Evolutionary conservation across 2,329 filamentous ascomycete genomes (phyloP).

Genomic region (Bipolaris oryzae): DNA sequence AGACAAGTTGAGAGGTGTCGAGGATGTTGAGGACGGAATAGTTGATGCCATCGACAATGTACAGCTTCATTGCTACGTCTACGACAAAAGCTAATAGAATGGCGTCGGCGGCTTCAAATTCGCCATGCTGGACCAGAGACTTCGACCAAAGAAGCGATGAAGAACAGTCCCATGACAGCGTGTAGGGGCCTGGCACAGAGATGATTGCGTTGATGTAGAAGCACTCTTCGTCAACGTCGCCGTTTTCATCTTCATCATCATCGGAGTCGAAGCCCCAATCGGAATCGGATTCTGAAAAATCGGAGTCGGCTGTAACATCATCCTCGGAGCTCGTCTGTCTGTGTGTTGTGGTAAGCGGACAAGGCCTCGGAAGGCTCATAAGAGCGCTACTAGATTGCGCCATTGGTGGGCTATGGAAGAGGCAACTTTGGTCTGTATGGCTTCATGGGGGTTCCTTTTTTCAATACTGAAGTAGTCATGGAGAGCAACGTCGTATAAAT

Average conservation of each 20-base stretch:
- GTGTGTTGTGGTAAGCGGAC: background rate
- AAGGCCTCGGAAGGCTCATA: background rate
- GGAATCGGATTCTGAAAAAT: background rate
- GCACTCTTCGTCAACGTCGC: background rate
- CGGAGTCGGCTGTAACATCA: background rate
- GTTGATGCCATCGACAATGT: background rate
- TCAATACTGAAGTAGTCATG: background rate
- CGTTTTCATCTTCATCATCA: background rate
- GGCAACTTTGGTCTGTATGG: background rate
- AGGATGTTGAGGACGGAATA: background rate
- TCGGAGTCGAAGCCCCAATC: background rate
- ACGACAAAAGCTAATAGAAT: slow-evolving; percentile 5
- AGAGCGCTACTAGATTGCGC: no score
- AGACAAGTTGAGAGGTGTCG: background rate
- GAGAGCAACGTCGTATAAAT: no score
- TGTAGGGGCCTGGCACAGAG: background rate
- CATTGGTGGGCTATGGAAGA: background rate
- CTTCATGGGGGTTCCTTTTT: background rate
- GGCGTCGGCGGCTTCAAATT: background rate
- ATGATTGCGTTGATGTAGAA: background rate
- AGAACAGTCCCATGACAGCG: background rate
- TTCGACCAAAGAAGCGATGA: background rate
- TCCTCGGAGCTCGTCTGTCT: background rate
- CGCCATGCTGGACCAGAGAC: background rate
- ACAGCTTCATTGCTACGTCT: slow-evolving; percentile 8